Base-by-base conservation (phyloP, 495 filamentous ascomycete genomes). In the Hyaloscypha finlandica region DNA sequence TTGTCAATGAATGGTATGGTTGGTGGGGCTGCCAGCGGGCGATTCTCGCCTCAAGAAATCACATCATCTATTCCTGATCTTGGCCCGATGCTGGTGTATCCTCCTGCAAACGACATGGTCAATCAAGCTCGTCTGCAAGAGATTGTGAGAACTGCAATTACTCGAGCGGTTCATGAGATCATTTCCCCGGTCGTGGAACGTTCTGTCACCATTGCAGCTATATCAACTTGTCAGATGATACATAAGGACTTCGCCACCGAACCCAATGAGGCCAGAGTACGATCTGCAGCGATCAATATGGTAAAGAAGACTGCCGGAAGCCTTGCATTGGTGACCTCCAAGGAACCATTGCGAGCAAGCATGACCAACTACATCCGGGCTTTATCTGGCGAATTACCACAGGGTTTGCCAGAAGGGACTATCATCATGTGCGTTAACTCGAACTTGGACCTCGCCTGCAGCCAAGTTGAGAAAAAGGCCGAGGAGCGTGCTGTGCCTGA, bases 401-500 rank as follows among this genome's bases (percentile, higher is more conserved):
- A 91, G 71, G 90, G 91, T 67, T 80, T 93, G 29, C 91, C 93
- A 2, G 96, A 99, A 74, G 93, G 93, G 22, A 86, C 87, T 30
- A 94, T 98, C 63, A 83, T 97, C 66, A 96, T 98, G 90, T 97
- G 96, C 75, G 94, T 98, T 67, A 98, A 98, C 74, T 95, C 97
- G 64, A 99, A 99, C 76, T 83, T 98, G 33, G 95, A 99, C 69
- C 85, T 90, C 58, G 93, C 95, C 53, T 98, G 95, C 73, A 89
- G 85, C 60, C 89, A 96, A 66, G 93, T 99, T 32, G 95, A 98
- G 76, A 91, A 93, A 72, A 93, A 93, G 39, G 96, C 95, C 11
- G 94, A 97, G 75, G 90, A 95, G 70, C 92, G 93, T 62, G 93
- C 94, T 14, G 81, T 97, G 37, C 90, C 91, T 16, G 94, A 98